Base-by-base conservation (phyloP, 2,329 filamentous ascomycete genomes). In the Davidsoniella australis region DNA sequence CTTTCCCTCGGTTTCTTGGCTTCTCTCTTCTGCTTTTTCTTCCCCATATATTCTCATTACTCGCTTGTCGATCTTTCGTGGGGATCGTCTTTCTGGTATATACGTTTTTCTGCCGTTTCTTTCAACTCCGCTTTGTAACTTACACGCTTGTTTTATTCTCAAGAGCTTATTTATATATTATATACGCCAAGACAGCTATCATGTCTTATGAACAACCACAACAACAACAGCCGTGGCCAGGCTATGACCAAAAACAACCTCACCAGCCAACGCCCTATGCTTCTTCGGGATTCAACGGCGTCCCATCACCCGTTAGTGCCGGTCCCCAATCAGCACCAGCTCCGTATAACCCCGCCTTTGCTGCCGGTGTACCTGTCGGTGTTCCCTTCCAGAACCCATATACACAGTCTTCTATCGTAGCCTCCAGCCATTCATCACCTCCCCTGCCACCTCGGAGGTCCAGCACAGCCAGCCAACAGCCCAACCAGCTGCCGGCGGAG, bases 301-400 rank as follows among this genome's bases (percentile, higher is more conserved):
- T 18, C 29, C 17, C 45, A 47, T 5, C 23, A 39, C 26, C 48
- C 43, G 16, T 38, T 26, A 17, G 14, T 20, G 17, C 29, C 24
- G 37, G 20, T 14, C 23, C 5, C 5, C 40, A 44, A 17, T 41
- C 40, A 40, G 17, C 12, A 23, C 17, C 41, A 6, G 9, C 38
- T 3, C 9, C 36, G 10, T 51, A 51, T 33, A 47, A 51, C 40
- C 40, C 49, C 2, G 45, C 44, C 4, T 29, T 47, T 14, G 45
- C 45, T 8, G 36, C 40, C n/a, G 41, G 29, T 14, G 40, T 42
- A 1, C 49, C 49, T 9, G 18, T 44, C 18, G 49, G 39, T 33
- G 4, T 51, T 8, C 45, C 42, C 23, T 47, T 51, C 26, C 45
- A 46, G 10, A 26, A 43, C 24, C 20, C 26, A 9, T 12, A 33